Conservation (phyloP, 768 basidiomycete species). For the Agrocybe chaxingu region DNA sequence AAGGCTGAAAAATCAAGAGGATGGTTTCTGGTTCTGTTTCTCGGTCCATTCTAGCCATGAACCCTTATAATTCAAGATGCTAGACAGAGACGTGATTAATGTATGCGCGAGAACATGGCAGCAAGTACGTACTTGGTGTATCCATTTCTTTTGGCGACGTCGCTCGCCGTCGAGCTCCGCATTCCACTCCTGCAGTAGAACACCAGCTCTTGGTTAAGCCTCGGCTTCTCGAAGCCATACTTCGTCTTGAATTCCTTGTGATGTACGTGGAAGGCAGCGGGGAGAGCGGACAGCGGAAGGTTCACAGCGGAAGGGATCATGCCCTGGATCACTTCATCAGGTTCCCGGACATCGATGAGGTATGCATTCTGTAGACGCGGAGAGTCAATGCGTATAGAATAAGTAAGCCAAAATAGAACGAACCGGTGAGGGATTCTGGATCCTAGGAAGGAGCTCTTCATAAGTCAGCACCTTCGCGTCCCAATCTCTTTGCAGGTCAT, state of each 20-base stretch:
- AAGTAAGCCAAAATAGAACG: slow-evolving; percentile 11
- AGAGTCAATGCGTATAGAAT: background rate
- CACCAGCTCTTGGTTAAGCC: slow-evolving; percentile 66
- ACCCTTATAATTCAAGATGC: slow-evolving; percentile 75
- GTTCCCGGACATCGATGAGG: slow-evolving; percentile 90
- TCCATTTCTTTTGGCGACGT: slow-evolving; percentile 78
- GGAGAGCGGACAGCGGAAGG: slow-evolving; percentile 78
- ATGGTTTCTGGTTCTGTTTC: slow-evolving; percentile 37
- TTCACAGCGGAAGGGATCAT: slow-evolving; percentile 92
- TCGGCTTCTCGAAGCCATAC: slow-evolving; percentile 75
- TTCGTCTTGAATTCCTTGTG: slow-evolving; percentile 55
- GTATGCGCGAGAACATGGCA: background rate
- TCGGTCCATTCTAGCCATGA: slow-evolving; percentile 87
- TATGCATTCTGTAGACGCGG: slow-evolving; percentile 52
- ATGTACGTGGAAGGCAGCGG: slow-evolving; percentile 57
- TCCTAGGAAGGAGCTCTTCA: slow-evolving; percentile 77
- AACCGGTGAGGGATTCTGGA: slow-evolving; percentile 71
- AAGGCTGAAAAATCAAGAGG: background rate
- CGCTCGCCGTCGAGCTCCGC: slow-evolving; percentile 77
- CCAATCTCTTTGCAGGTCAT: slow-evolving; percentile 69
- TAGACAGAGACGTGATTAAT: slow-evolving; percentile 19
- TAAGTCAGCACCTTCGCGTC: slow-evolving; percentile 69
- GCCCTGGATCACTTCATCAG: slow-evolving; percentile 86
- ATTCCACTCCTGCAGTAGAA: slow-evolving; percentile 92
- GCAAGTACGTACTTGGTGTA: slow-evolving; percentile 63